phyloP scores from a whole-genome alignment of 1,139 yeast genomes.

The Meyerozyma smithsonii region DNA sequence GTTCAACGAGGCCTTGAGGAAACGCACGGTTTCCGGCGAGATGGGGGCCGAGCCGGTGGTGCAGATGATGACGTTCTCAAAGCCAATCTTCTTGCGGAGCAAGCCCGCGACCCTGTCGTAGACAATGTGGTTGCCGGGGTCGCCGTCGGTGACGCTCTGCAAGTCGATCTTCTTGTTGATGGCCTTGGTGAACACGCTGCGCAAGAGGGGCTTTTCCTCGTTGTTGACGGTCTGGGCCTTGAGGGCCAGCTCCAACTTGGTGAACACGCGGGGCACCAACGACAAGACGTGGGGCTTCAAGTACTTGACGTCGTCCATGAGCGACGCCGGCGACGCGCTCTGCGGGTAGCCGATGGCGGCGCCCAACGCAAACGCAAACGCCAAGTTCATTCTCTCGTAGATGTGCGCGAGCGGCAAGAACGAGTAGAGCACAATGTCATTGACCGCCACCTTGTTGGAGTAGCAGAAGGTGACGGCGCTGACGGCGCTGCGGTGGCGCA shows the following conservation, averaged over 20 bases:
- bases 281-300: slow-evolving; percentile 26
- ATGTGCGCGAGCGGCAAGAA: slow-evolving; percentile 70
- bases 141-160: slow-evolving; percentile 26
- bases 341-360: slow-evolving; percentile 42
- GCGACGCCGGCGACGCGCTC: slow-evolving; percentile 35
- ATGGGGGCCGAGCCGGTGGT: slow-evolving; percentile 44
- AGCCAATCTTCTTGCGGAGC: slow-evolving; percentile 33
- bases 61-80: slow-evolving; percentile 23
- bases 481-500: slow-evolving; percentile 27
- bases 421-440: slow-evolving; percentile 11
- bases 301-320: slow-evolving; percentile 33
- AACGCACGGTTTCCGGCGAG: slow-evolving; percentile 35
- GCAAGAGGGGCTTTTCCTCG: slow-evolving; percentile 26
- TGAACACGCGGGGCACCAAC: slow-evolving; percentile 20
- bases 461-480: slow-evolving; percentile 19
- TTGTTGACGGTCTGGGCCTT: slow-evolving; percentile 16
- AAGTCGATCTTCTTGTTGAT: slow-evolving; percentile 27
- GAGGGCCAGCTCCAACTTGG: slow-evolving; percentile 20
- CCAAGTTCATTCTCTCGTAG: slow-evolving; percentile 37
- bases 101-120: slow-evolving; percentile 25
- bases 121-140: slow-evolving; percentile 24
- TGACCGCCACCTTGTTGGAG: slow-evolving; percentile 8
- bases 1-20: slow-evolving; percentile 36
- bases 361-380: slow-evolving; percentile 27
- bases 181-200: slow-evolving; percentile 24